These are phyloP conservation scores for Gynandropsis gynandra DNA, from an alignment of 345 rosid genomes.

Conservation along the genomic window DNA sequence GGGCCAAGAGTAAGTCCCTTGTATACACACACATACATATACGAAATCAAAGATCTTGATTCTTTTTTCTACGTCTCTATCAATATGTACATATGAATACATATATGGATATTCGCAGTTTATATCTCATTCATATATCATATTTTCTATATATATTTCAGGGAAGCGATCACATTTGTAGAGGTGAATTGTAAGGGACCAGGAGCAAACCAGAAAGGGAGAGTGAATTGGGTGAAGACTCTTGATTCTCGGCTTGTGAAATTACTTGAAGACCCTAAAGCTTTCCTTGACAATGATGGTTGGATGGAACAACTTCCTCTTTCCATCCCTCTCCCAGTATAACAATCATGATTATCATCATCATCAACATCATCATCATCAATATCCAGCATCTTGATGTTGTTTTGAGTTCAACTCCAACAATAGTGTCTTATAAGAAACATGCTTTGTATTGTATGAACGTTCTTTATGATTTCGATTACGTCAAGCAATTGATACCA, in stretches of 20 bases:
- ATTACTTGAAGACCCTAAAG: background rate
- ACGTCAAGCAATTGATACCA: no score
- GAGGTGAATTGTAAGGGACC: conserved; percentile 8
- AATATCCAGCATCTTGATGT: no score
- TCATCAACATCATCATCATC: no score
- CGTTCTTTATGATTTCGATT: no score
- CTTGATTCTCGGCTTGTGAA: background rate
- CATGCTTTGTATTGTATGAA: no score
- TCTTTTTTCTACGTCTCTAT: no score
- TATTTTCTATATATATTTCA: background rate
- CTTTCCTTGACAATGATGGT: conserved; percentile 4
- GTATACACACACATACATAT: background rate
- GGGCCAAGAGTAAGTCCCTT: conserved; percentile 28
- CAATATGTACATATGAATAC: background rate
- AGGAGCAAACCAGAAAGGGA: background rate
- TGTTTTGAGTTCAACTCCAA: no score
- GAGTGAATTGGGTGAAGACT: conserved; percentile 13
- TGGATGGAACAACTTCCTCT: conserved; percentile 10
- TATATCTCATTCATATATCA: no score
- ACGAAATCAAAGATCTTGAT: background rate
- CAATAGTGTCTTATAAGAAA: no score
- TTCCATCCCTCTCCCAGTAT: background rate
- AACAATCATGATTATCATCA: no score
- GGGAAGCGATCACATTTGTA: background rate
- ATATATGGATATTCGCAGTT: no score